Percentiles rank a stretch among this genome's conserved stretches.
phyloP scores from a whole-genome alignment of 257 asterid species.

The Rhazya stricta region DNA sequence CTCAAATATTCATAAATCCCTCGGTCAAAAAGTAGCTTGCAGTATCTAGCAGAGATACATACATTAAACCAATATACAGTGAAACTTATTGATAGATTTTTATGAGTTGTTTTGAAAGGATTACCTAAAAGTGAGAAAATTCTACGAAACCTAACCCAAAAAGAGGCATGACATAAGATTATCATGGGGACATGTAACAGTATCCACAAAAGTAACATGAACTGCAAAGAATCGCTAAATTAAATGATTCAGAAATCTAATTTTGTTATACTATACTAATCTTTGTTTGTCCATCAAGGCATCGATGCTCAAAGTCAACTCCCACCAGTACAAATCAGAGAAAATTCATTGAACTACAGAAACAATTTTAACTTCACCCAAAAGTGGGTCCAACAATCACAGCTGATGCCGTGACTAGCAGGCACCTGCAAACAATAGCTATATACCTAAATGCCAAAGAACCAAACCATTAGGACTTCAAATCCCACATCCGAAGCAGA shows the following conservation, averaged over 20 bases:
- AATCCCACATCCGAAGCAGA: conserved; percentile 5
- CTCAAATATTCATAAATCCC: neutral
- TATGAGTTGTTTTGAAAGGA: neutral
- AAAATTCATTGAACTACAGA: neutral
- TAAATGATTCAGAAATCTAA: neutral
- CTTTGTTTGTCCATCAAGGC: neutral
- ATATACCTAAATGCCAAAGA: conserved; percentile 1
- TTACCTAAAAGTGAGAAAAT: neutral
- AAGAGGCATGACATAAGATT: neutral
- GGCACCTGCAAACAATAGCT: conserved; percentile 1
- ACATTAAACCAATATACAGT: neutral
- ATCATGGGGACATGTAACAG: neutral
- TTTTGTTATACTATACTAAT: neutral
- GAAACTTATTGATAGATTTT: neutral
- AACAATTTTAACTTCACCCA: neutral
- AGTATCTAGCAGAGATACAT: neutral
- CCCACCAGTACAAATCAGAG: neutral
- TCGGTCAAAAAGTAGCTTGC: neutral
- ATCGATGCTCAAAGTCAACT: neutral
- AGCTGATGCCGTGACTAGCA: neutral
- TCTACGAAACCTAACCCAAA: neutral
- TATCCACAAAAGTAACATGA: neutral
- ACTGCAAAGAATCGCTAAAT: neutral
- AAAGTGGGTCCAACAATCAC: neutral
- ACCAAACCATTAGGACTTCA: neutral